Conservation (phyloP, 2,329 filamentous ascomycete genomes). For the Fusarium poae region DNA sequence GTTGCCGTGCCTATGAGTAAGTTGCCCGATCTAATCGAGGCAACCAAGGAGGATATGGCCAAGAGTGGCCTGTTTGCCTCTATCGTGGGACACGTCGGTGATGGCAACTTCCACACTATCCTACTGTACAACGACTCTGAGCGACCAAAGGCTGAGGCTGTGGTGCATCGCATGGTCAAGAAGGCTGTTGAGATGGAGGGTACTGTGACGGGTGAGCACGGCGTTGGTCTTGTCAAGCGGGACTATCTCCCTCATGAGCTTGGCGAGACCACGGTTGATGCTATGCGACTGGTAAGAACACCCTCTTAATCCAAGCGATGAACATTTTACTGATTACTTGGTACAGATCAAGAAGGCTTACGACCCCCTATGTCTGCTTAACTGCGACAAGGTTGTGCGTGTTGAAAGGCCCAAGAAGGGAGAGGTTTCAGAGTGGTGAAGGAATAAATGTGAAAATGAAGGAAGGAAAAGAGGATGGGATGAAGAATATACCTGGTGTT, state of each 20-base stretch:
- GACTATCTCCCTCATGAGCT: constrained; percentile 86
- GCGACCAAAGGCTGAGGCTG: constrained; percentile 73
- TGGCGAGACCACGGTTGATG: constrained; percentile 78
- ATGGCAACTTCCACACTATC: constrained; percentile 82
- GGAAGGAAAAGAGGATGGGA: not conserved
- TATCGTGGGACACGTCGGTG: constrained; percentile 79
- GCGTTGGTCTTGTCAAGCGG: constrained; percentile 85
- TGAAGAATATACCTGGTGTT: constrained; percentile 34
- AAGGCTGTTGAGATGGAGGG: constrained; percentile 86
- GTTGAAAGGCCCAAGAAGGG: constrained; percentile 63
- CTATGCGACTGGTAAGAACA: constrained; percentile 78
- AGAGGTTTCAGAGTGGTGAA: constrained; percentile 61
- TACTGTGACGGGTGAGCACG: constrained; percentile 89
- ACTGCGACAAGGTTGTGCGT: constrained; percentile 77
- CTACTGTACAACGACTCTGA: constrained; percentile 74
- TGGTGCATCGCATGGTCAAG: constrained; percentile 89
- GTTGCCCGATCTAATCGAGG: constrained; percentile 80
- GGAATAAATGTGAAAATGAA: too few relatives aligned
- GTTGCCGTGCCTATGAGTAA: constrained; percentile 85
- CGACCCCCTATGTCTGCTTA: constrained; percentile 78
- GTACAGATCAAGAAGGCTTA: constrained; percentile 81
- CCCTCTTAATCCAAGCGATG: not conserved
- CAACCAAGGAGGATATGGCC: constrained; percentile 67
- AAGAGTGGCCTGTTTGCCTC: constrained; percentile 60
- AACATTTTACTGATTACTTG: constrained; percentile 5